Conservation (phyloP, 768 basidiomycete genomes). For the Mycena vitilis region DNA sequence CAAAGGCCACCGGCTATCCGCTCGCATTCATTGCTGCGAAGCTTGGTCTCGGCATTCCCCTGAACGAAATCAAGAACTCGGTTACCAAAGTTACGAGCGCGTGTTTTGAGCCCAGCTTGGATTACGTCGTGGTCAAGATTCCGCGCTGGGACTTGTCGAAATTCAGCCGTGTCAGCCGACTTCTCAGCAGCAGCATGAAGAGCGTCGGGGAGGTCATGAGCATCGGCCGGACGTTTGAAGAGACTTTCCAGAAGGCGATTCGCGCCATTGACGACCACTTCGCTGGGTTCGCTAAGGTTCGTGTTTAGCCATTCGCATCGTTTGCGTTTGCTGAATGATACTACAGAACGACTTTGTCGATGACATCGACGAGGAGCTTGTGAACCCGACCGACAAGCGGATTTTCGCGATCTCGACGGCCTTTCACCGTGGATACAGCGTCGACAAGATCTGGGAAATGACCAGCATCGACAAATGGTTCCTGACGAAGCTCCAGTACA, state of each 20-base stretch:
- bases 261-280: conserved; percentile 97
- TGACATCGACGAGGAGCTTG: conserved; percentile 91
- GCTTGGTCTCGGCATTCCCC: conserved; percentile 94
- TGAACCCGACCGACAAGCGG: conserved; percentile 96
- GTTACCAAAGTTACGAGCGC: conserved; percentile 97
- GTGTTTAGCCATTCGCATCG: conserved; percentile 5
- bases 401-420: conserved; percentile 97
- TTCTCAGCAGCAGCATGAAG: conserved; percentile 97
- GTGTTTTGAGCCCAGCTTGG: conserved; percentile 97
- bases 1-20: conserved; percentile 98
- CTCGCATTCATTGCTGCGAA: conserved; percentile 99
- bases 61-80: conserved; percentile 97
- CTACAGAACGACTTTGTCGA: conserved; percentile 88
- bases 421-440: conserved; percentile 91
- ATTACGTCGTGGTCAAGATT: conserved; percentile 98
- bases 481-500: conserved; percentile 86
- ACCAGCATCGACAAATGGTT: conserved; percentile 99
- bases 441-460: conserved; percentile 98
- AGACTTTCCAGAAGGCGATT: conserved; percentile 98
- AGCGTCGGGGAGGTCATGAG: conserved; percentile 99
- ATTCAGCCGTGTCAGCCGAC: conserved; percentile 92
- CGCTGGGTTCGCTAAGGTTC: conserved; percentile 87
- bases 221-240: conserved; percentile 97
- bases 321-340: conserved; percentile 1
- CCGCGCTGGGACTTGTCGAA: conserved; percentile 99